Base-by-base conservation (phyloP, 495 filamentous ascomycete species). In the Aspergillus nidulans region DNA sequence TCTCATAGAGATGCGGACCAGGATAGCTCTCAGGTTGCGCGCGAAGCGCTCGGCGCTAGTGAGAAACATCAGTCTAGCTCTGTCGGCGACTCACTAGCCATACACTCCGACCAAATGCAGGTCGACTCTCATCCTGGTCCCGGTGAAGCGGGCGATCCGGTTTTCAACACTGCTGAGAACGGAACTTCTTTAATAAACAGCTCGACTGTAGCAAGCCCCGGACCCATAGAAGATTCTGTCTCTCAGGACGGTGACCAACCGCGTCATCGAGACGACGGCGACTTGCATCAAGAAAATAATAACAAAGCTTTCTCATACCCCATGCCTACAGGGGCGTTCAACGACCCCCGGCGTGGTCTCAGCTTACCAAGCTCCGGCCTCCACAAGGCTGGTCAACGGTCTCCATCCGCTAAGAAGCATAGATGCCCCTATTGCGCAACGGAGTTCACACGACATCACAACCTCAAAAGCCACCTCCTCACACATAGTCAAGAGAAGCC, bases 401-500 rank as follows among this genome's bases (percentile, higher is more conserved):
- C 91, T n/a, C 82, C 85, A 6, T 86, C 87, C 7, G 78, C 82
- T 20, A 96, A 95, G 70, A 94, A 94, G 60, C 92, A 99, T 72
- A 95, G 92, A 56, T 99, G 94, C 63, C 91, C 88, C 2, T 96
- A 95, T 69, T 99, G 94, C 75, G 79, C 89, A 4, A 96, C 95
- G 7, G 92, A 95, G 62, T 99, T 99, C 62, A 99, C 94, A 9
- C 82, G 94, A 9, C 95, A 97, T 65, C 94, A 99, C 66, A 99
- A 99, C 59, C 82, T 99, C n/a, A 99, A 99, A 70, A 96, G 90
- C 57, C 94, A 99, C 74, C 81, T 99, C 30, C 82, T 99, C 54
- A 99, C 94, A 0, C 94, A 99, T 65, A 96, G 92, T 60, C 94
- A 99, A 71, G 95, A 97, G 69, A 99, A 99, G 67, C 94, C 94